A percentile compares a stretch with the other conserved stretches of the same genome.
Conservation (phyloP, 495 filamentous ascomycete genomes). For the Xylaria intraflava region DNA sequence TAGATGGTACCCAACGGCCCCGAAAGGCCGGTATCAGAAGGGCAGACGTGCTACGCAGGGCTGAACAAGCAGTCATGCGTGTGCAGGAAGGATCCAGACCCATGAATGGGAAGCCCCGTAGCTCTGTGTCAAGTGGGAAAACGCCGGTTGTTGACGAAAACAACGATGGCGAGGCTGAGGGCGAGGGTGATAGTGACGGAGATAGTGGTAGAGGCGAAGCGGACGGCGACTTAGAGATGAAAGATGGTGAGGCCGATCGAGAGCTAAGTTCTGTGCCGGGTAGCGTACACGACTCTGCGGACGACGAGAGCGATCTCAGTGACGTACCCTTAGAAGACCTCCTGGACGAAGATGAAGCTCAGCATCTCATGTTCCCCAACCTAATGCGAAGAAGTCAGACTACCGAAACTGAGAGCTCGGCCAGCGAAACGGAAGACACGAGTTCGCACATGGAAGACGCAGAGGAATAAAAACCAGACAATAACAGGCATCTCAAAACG, state of each 20-base stretch:
- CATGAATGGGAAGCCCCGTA: slow-evolving; percentile 29
- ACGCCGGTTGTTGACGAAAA: slow-evolving; percentile 24
- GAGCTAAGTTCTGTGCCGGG: slow-evolving; percentile 41
- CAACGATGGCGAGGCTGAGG: slow-evolving; percentile 17
- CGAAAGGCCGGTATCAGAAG: slow-evolving; percentile 34
- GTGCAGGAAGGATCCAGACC: slow-evolving; percentile 37
- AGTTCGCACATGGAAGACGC: slow-evolving; percentile 4
- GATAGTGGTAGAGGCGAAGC: slow-evolving; percentile 33
- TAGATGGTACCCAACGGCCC: slow-evolving; percentile 25
- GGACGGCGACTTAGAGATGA: slow-evolving; percentile 22
- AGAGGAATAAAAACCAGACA: neutral
- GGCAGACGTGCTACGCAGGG: slow-evolving; percentile 43
- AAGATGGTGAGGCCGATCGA: slow-evolving; percentile 27
- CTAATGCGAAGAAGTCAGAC: slow-evolving; percentile 4
- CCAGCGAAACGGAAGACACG: neutral
- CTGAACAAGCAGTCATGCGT: slow-evolving; percentile 41
- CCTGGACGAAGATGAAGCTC: slow-evolving; percentile 38
- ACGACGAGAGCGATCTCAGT: slow-evolving; percentile 75
- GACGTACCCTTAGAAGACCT: slow-evolving; percentile 52
- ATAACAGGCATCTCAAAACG: neutral
- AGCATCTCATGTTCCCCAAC: slow-evolving; percentile 35
- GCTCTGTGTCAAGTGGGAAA: slow-evolving; percentile 38
- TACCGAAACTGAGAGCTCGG: slow-evolving; percentile 1
- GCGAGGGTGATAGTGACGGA: slow-evolving; percentile 15
- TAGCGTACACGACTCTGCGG: slow-evolving; percentile 66